Base-by-base conservation (phyloP, 2,329 filamentous ascomycete species). In the Monilinia aucupariae region DNA sequence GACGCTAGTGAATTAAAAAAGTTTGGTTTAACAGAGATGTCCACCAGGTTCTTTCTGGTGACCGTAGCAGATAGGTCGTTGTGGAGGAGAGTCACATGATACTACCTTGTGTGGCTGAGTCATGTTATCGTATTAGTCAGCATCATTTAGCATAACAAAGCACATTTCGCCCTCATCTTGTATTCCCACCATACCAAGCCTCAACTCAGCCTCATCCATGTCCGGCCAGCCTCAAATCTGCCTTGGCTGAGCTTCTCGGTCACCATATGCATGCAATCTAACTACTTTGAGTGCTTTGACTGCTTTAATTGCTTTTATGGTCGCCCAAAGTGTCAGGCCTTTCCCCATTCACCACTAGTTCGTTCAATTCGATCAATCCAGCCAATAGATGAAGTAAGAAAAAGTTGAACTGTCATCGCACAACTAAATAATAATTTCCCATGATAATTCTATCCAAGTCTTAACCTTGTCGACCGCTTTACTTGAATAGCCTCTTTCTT, bases 1-100 rank as follows among this genome's bases (percentile, higher is more conserved):
- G 54, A 51, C 49, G 39, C 48, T 52, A 60, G 51, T 45, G 39
- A 22, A 15, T 47, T 25, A 45, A 62, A 58, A 62, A 62, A 62
- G 58, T 52, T 49, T 58, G 49, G 60, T 58, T 58, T 52, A 37
- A 25, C 27, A 37, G 17, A 48, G 47, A 37, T 49, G n/a, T n/a
- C n/a, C n/a, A n/a, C n/a, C n/a, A n/a, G n/a, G 47, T 45, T 34
- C 52, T n/a, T 48, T 32, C 7, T 4, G 59, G 49, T 41, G 4
- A 47, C 60, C 51, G 56, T 56, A 56, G 2, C 22, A 27, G 13
- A 10, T 3, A 45, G 10, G 39, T 22, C 3, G 10, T 13, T 39
- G 13, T 43, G 41, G 17, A 4, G 20, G 20, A 45, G 22, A 22
- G 41, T 56, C 54, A 56, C 54, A 47, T 56, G 54, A 56, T 55